Evolutionary conservation across 75 land plant genomes (phyloP), one percentile per base, ranked within the genome.

Genomic region (Selaginella moellendorffii): DNA sequence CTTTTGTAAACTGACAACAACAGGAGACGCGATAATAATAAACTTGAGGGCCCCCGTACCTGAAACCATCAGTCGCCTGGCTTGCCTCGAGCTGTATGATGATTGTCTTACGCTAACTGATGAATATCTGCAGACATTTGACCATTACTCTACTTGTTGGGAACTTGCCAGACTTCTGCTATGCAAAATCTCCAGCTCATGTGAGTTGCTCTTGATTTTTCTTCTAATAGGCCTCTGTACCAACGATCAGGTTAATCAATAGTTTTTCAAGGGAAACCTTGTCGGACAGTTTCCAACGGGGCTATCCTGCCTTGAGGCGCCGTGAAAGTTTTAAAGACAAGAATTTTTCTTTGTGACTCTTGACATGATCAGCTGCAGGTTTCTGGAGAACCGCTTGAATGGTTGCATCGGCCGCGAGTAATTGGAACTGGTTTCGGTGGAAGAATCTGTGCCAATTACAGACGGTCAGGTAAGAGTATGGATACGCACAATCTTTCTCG

Each of bases 11-110:
- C n/a, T n/a, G n/a, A n/a, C n/a, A n/a, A n/a, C 14, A 36, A 36
- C 71, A 69, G 71, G 54, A 62, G 65, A 25, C 31, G 61, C 5
- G 53, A 31, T 46, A 31, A 36, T 14, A 36, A 36, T 36, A 5
- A 36, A 36, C 46, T 36, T 36, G 14, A 36, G 10, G 46, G 46
- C 14, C 14, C n/a, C 46, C 14, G 5, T 36, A 14, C 46, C 46
- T 14, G 14, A 36, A 5, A 36, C 46, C 5, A 36, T 14, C 14
- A 14, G 5, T 14, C 46, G 14, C 10, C 14, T 36, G 46, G 14
- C 5, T 5, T 36, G 10, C 14, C 14, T 36, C 5, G 46, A 36
- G 14, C 46, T 36, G 46, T 36, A 36, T 36, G 46, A 36, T 5
- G 5, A 5, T 36, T 36, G 14, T 36, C n/a, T 5, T 36, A 36